phyloP scores from a whole-genome alignment of 805 yeast species.

The Yarrowia deformans region DNA sequence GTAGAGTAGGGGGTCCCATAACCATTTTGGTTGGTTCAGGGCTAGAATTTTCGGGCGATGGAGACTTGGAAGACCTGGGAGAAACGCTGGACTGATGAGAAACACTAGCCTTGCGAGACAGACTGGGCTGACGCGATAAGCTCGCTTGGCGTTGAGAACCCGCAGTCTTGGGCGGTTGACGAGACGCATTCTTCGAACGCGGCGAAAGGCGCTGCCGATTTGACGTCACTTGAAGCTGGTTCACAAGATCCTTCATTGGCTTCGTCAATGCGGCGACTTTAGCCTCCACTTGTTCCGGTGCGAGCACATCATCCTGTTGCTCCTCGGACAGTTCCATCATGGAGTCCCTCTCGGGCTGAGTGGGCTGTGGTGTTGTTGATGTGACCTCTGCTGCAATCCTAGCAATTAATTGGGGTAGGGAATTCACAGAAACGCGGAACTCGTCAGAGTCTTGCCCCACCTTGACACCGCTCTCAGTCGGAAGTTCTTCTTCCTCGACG shows the following conservation, averaged over 20 bases:
- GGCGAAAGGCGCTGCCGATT: not conserved
- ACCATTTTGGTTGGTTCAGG: not conserved
- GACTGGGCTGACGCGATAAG: constrained; percentile 1
- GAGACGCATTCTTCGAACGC: too few species aligned
- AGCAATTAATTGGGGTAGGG: constrained; percentile 9
- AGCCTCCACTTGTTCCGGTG: not conserved
- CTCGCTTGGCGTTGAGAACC: not conserved
- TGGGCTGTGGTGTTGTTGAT: not conserved
- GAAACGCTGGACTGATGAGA: not conserved
- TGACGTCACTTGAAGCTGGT: not conserved
- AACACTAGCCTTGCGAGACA: not conserved
- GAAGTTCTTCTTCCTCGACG: not conserved
- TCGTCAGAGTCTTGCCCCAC: constrained; percentile 14
- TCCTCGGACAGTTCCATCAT: not conserved
- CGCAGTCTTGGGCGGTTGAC: not conserved
- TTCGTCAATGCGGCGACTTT: not conserved
- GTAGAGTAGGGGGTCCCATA: constrained; percentile 27
- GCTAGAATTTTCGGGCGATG: not conserved
- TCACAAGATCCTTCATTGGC: constrained; percentile 2
- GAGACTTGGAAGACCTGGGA: not conserved
- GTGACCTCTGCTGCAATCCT: not conserved
- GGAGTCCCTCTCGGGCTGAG: not conserved
- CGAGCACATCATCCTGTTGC: not conserved
- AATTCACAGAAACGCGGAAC: constrained; percentile 19
- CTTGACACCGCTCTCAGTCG: not conserved